A percentile compares a stretch with the other conserved stretches of the same genome.
These are phyloP conservation scores for Irpex sp. DNA, from an alignment of 1,284 basidiomycete genomes.

Conservation along the genomic window DNA sequence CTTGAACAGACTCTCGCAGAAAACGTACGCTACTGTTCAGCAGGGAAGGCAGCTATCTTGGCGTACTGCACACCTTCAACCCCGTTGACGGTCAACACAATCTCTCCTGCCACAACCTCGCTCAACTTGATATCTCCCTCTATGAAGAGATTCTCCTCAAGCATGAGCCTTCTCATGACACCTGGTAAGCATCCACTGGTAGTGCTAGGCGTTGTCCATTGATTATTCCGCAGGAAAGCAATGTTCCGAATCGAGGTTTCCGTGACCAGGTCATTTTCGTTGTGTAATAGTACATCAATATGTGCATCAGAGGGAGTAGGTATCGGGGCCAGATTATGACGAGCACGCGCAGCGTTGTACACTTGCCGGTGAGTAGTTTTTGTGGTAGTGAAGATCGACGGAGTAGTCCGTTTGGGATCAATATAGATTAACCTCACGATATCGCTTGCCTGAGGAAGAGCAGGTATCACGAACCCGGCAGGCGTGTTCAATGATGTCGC, in stretches of 20 bases:
- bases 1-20: not conserved
- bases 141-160: slow-evolving; percentile 52
- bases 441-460: not conserved
- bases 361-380: slow-evolving; percentile 63
- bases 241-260: slow-evolving; percentile 71
- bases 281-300: slow-evolving; percentile 64
- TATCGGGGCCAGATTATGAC: slow-evolving; percentile 40
- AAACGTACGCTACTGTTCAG: not conserved
- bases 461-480: slow-evolving; percentile 30
- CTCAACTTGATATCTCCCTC: slow-evolving; percentile 38
- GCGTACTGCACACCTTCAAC: slow-evolving; percentile 44
- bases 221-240: slow-evolving; percentile 44
- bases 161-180: slow-evolving; percentile 59
- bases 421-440: slow-evolving; percentile 35
- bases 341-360: slow-evolving; percentile 58
- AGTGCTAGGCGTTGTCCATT: slow-evolving; percentile 63
- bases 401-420: slow-evolving; percentile 49
- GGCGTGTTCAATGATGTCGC: slow-evolving; percentile 31
- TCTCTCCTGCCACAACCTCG: slow-evolving; percentile 51
- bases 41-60: not conserved
- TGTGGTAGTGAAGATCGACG: slow-evolving; percentile 55
- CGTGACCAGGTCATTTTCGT: slow-evolving; percentile 43
- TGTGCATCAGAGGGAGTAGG: slow-evolving; percentile 21
- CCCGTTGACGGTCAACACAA: slow-evolving; percentile 66
- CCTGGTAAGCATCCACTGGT: slow-evolving; percentile 66